Evolutionary conservation across 371 early-diverging fungal species (phyloP), one percentile per base, ranked within the genome.

Genomic region (Mucor mucedo): DNA sequence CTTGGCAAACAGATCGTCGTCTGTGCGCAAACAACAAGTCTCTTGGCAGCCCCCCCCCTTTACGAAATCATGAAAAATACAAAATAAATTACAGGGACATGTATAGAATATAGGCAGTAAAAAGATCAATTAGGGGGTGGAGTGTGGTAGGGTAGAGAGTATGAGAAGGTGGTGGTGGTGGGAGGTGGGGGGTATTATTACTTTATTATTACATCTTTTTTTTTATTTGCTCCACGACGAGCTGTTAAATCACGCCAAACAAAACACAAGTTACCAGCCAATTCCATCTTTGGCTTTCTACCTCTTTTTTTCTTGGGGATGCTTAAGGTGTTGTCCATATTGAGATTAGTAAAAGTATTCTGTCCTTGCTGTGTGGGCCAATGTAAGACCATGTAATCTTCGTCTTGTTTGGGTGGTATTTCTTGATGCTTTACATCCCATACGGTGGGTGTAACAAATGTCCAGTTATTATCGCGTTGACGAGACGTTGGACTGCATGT

Each of bases 251-350:
- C 79, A 30, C 77, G 66, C 82, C 82, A 82, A 45, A 82, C 82
- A 65, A 79, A 82, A 52, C 82, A 82, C 4, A 74, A 76, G 44
- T 82, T 82, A 27, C 82, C 82, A 9, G 69, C 77, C 4, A 82
- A 45, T 53, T 77, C 75, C 54, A 70, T 72, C 47, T 82, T 82
- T 4, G 82, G 79, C 58, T 79, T 82, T 21, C 82, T 66, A 4
- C 82, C 82, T 49, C 82, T 70, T 49, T 79, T 82, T 54, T 77
- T 77, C 57, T 71, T 77, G 4, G 82, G 82, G 53, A 76, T 82
- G 40, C 69, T 67, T 9, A 80, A 32, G 8, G 76, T 62, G 14
- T 55, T 72, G 44, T 80, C 76, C 75, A 75, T 73, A 5, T 48
- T 65, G 4, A 71, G 71, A 49, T 59, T 72, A 21, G 77, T 72